phyloP scores from a whole-genome alignment of 2,329 filamentous ascomycete genomes.

The Fusarium piperis region DNA sequence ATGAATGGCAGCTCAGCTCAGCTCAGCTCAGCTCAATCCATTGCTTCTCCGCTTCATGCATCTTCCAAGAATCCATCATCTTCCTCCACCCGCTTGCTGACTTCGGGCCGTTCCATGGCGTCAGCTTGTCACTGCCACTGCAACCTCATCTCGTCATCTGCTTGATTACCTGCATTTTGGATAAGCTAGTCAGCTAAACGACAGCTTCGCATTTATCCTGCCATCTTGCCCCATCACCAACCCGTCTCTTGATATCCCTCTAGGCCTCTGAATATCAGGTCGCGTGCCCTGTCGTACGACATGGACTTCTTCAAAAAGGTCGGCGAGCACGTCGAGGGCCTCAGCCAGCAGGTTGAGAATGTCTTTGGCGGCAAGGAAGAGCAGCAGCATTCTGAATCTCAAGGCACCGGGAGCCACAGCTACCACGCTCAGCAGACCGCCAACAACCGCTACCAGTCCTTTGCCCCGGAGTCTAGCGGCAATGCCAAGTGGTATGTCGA shows the following conservation, averaged over 20 bases:
- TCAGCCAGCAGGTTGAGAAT: constrained; percentile 43
- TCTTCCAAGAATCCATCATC: background rate
- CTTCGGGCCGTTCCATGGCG: constrained; percentile 16
- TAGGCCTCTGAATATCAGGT: background rate
- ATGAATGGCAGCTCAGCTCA: background rate
- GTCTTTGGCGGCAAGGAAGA: constrained; percentile 50
- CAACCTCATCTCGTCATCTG: constrained; percentile 11
- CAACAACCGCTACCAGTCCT: constrained; percentile 69
- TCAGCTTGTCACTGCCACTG: constrained; percentile 31
- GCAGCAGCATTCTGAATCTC: constrained; percentile 56
- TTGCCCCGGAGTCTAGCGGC: constrained; percentile 77
- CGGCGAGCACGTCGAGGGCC: constrained; percentile 33
- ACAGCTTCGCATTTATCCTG: background rate
- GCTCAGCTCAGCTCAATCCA: constrained; percentile 5
- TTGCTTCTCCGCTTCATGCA: constrained; percentile 22
- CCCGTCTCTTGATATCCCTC: constrained; percentile 2
- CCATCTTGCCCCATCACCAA: background rate
- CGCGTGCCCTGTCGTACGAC: constrained; percentile 1
- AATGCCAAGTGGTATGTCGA: constrained; percentile 91
- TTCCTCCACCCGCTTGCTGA: background rate
- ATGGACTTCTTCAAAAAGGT: constrained; percentile 52
- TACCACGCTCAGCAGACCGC: constrained; percentile 52
- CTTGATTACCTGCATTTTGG: constrained; percentile 21
- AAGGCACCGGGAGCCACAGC: constrained; percentile 54
- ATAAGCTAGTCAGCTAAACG: background rate